phyloP scores from a whole-genome alignment of 306 rosid genomes.

The Potentilla sterilis region DNA sequence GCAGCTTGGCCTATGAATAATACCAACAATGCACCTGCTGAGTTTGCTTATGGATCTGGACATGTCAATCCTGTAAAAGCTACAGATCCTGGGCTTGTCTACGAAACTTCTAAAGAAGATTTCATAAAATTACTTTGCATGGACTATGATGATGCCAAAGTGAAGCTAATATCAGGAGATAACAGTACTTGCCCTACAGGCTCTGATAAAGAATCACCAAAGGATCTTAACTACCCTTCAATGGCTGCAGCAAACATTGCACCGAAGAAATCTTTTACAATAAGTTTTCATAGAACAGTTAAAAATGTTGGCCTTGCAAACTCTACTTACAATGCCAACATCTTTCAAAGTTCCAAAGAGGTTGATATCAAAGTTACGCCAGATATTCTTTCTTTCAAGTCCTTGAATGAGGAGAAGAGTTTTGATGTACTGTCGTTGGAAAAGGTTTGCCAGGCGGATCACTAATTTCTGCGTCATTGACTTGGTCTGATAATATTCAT shows the following conservation, averaged over 20 bases:
- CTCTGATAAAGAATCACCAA: neutral
- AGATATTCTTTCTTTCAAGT: slow-evolving; percentile 25
- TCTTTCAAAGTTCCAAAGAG: neutral
- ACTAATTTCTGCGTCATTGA: slow-evolving; percentile 12
- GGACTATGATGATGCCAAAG: neutral
- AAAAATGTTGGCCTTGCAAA: slow-evolving; percentile 39
- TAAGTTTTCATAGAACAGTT: slow-evolving; percentile 1
- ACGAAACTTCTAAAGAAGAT: slow-evolving; percentile 17
- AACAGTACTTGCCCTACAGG: slow-evolving; percentile 1
- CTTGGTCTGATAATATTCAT: slow-evolving; percentile 39
- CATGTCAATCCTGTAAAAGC: slow-evolving; percentile 26
- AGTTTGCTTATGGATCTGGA: slow-evolving; percentile 31
- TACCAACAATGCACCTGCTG: slow-evolving; percentile 16
- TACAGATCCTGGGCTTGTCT: neutral
- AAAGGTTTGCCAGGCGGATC: neutral
- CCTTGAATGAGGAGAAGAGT: slow-evolving; percentile 31
- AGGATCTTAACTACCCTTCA: slow-evolving; percentile 27
- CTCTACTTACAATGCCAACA: slow-evolving; percentile 25
- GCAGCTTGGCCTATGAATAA: slow-evolving; percentile 31
- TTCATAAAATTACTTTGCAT: slow-evolving; percentile 27
- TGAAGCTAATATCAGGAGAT: neutral
- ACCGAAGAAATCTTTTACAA: neutral
- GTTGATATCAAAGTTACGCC: slow-evolving; percentile 32
- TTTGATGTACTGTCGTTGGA: slow-evolving; percentile 33
- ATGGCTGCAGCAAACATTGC: neutral